Conservation (phyloP, 306 rosid species). For the Glycine tomentella region DNA sequence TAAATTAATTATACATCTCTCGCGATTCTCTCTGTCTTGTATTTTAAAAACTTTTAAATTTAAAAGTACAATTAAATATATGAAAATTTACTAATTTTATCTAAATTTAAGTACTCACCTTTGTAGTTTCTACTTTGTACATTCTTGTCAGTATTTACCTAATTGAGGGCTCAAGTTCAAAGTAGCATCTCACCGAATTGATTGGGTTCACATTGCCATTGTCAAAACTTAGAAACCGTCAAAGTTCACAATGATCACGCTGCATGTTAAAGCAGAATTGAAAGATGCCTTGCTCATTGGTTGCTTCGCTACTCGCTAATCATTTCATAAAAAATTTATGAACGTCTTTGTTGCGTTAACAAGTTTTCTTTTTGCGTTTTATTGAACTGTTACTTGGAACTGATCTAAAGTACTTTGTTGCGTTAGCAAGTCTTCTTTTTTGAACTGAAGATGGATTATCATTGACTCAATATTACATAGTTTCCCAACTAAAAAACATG, state of each 20-base stretch:
- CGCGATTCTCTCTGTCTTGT: not conserved
- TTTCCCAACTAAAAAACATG: not conserved
- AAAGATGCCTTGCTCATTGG: constrained; percentile 1
- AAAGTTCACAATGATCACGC: constrained; percentile 39
- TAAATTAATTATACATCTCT: too few relatives aligned
- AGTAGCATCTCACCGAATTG: constrained; percentile 35
- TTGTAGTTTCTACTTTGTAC: too few relatives aligned
- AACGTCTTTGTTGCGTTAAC: not conserved
- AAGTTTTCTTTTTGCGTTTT: not conserved
- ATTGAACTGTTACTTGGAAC: constrained; percentile 8
- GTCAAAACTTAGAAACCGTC: constrained; percentile 4
- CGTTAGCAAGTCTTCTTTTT: not conserved
- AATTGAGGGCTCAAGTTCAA: constrained; percentile 20
- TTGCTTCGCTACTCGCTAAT: not conserved
- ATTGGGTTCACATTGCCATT: constrained; percentile 42
- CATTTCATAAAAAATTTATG: not conserved
- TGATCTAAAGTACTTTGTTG: not conserved
- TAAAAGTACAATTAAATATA: not conserved
- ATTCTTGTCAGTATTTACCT: not conserved
- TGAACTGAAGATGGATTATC: not conserved
- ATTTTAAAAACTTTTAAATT: not conserved
- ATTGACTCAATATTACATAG: not conserved
- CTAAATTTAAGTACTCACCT: not conserved
- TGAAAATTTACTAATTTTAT: too few relatives aligned
- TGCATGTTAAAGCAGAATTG: constrained; percentile 7